phyloP scores from a whole-genome alignment of 2,329 filamentous ascomycete genomes.

The Alternaria postmessia region DNA sequence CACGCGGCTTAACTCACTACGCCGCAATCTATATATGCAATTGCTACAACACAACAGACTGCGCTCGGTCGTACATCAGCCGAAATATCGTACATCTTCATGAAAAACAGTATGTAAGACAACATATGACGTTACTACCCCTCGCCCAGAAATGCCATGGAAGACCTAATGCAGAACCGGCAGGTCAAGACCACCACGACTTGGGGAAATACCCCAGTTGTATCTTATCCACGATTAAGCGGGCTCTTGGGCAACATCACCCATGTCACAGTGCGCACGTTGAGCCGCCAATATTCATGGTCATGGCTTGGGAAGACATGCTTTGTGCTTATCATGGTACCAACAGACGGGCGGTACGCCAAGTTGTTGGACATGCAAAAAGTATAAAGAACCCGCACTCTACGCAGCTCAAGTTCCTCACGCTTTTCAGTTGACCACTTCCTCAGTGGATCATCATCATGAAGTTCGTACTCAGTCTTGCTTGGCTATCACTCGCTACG shows the following conservation, averaged over 20 bases:
- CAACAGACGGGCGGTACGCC: not conserved
- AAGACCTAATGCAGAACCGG: conserved; percentile 26
- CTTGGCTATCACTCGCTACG: conserved; percentile 25
- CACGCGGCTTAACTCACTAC: not conserved
- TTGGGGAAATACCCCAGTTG: conserved; percentile 15
- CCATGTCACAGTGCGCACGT: conserved; percentile 15
- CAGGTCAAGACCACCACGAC: conserved; percentile 29
- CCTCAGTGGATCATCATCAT: conserved; percentile 14
- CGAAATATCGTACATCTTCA: not conserved
- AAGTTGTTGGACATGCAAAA: not conserved
- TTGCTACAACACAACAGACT: not conserved
- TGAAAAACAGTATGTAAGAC: not conserved
- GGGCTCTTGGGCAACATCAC: conserved; percentile 3
- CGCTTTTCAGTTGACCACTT: not conserved
- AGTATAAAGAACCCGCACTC: conserved; percentile 8
- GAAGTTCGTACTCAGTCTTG: conserved; percentile 24
- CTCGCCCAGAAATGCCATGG: conserved; percentile 33
- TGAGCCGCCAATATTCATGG: conserved; percentile 8
- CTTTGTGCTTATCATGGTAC: conserved; percentile 6
- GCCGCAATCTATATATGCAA: not conserved
- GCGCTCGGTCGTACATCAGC: not conserved
- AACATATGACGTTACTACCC: conserved; percentile 25
- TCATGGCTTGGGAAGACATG: conserved; percentile 5
- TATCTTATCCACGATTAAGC: conserved; percentile 18
- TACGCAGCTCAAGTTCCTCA: not conserved